These are phyloP conservation scores for Nannizziopsis barbatae DNA, from an alignment of 2,329 filamentous ascomycete genomes.

Conservation along the genomic window DNA sequence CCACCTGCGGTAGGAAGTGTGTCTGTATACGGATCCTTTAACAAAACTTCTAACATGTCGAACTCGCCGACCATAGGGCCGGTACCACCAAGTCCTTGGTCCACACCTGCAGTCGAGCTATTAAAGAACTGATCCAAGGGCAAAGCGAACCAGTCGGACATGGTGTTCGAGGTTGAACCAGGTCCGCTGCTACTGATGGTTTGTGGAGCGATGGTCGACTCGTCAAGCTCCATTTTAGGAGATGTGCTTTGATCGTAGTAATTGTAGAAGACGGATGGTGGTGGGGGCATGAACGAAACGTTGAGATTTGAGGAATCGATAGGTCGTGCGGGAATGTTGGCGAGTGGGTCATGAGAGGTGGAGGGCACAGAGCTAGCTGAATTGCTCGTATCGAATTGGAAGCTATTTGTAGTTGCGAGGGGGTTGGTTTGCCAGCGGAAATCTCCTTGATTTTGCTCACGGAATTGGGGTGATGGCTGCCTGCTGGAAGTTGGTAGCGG, in stretches of 20 bases:
- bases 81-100: constrained; percentile 47
- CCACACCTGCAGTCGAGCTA: constrained; percentile 34
- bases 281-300: constrained; percentile 39
- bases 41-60: constrained; percentile 39
- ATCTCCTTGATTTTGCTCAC: constrained; percentile 10
- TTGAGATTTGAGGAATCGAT: constrained; percentile 37
- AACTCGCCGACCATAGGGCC: constrained; percentile 50
- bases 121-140: constrained; percentile 50
- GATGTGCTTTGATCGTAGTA: constrained; percentile 33
- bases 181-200: constrained; percentile 15
- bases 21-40: constrained; percentile 33
- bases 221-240: constrained; percentile 22
- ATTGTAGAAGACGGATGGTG: constrained; percentile 37
- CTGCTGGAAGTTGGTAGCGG: constrained; percentile 23
- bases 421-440: constrained; percentile 11
- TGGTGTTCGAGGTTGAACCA: constrained; percentile 17
- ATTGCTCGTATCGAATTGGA: constrained; percentile 14
- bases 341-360: constrained; percentile 32
- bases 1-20: constrained; percentile 19
- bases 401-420: constrained; percentile 7
- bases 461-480: constrained; percentile 12
- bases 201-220: constrained; percentile 23
- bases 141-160: constrained; percentile 51
- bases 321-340: constrained; percentile 34
- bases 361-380: constrained; percentile 22